A percentile compares a stretch with the other conserved stretches of the same genome.
Conservation (phyloP, 2,329 filamentous ascomycete genomes). For the Aureobasidium uvarum region DNA sequence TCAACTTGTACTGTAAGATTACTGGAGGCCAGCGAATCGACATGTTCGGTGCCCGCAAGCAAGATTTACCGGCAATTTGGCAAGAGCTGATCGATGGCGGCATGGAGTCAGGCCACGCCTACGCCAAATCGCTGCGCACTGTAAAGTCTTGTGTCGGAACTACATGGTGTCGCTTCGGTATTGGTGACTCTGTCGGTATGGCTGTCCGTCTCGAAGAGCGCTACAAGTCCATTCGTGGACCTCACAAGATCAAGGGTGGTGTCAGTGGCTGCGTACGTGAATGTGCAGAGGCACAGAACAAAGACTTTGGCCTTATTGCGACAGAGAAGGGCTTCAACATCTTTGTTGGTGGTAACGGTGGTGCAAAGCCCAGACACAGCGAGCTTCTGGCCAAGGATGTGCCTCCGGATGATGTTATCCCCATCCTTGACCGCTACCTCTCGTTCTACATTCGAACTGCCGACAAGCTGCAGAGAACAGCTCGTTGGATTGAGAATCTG, state of each 20-base stretch:
- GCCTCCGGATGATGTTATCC: slow-evolving; percentile 74
- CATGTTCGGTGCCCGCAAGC: slow-evolving; percentile 87
- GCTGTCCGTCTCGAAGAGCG: slow-evolving; percentile 82
- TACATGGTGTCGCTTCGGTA: slow-evolving; percentile 86
- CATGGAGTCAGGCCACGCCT: slow-evolving; percentile 88
- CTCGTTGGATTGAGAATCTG: slow-evolving; percentile 79
- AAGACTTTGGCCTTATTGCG: slow-evolving; percentile 89
- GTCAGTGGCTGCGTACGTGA: slow-evolving; percentile 90
- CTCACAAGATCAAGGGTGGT: slow-evolving; percentile 88
- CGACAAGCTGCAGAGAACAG: slow-evolving; percentile 84
- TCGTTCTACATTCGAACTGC: slow-evolving; percentile 94
- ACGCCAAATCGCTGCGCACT: slow-evolving; percentile 82
- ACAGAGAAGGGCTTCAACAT: slow-evolving; percentile 94
- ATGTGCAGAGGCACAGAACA: slow-evolving; percentile 88
- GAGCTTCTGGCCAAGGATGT: slow-evolving; percentile 86
- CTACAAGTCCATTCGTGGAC: slow-evolving; percentile 85
- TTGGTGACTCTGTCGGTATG: slow-evolving; percentile 89
- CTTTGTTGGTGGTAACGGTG: slow-evolving; percentile 86
- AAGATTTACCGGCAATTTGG: slow-evolving; percentile 83
- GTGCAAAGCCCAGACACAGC: slow-evolving; percentile 77
- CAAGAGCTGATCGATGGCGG: slow-evolving; percentile 74
- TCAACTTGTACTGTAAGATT: slow-evolving; percentile 84
- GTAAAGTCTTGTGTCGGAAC: slow-evolving; percentile 91
- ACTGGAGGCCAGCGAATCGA: slow-evolving; percentile 90
- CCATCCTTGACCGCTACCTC: slow-evolving; percentile 82